Percentiles rank a stretch among this genome's conserved stretches.
These are phyloP conservation scores for Sarocladium oryzae DNA, from an alignment of 2,329 filamentous ascomycete genomes.

Conservation along the genomic window DNA sequence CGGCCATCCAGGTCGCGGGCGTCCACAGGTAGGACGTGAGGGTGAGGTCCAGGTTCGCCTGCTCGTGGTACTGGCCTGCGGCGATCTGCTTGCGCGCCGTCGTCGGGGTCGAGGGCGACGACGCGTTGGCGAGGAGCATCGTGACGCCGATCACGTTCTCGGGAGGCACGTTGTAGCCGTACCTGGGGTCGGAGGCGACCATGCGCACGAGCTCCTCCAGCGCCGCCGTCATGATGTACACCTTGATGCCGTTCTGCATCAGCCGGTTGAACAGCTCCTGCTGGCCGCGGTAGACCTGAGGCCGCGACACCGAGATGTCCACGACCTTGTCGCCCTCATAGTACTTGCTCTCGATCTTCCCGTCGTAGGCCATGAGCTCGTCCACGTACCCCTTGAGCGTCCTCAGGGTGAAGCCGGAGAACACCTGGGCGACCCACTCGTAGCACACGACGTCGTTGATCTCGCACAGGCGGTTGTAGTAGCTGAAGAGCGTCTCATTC, in stretches of 20 bases:
- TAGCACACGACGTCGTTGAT: constrained; percentile 36
- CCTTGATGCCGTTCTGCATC: constrained; percentile 35
- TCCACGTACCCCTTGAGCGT: constrained; percentile 40
- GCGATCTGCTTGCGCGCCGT: constrained; percentile 33
- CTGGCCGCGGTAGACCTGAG: constrained; percentile 32
- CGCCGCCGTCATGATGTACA: constrained; percentile 35
- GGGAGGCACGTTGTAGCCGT: constrained; percentile 37
- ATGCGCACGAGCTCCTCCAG: constrained; percentile 39
- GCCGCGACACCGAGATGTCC: constrained; percentile 23
- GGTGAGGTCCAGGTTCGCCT: constrained; percentile 30
- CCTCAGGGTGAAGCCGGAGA: constrained; percentile 34
- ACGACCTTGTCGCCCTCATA: constrained; percentile 26
- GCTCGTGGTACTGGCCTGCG: constrained; percentile 27
- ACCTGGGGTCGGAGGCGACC: constrained; percentile 36
- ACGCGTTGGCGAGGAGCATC: constrained; percentile 26
- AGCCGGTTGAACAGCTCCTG: constrained; percentile 36
- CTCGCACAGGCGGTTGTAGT: constrained; percentile 37
- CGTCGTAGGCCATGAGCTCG: constrained; percentile 37
- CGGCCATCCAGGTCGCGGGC: constrained; percentile 36
- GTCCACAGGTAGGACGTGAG: constrained; percentile 36
- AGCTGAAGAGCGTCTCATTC: constrained; percentile 37
- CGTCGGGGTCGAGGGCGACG: constrained; percentile 21
- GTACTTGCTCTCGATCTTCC: constrained; percentile 29
- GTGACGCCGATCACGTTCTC: constrained; percentile 38
- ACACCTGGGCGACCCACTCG: constrained; percentile 35